These are phyloP conservation scores for Aspergillus nomiae DNA, from an alignment of 2,329 filamentous ascomycete genomes.

Conservation along the genomic window DNA sequence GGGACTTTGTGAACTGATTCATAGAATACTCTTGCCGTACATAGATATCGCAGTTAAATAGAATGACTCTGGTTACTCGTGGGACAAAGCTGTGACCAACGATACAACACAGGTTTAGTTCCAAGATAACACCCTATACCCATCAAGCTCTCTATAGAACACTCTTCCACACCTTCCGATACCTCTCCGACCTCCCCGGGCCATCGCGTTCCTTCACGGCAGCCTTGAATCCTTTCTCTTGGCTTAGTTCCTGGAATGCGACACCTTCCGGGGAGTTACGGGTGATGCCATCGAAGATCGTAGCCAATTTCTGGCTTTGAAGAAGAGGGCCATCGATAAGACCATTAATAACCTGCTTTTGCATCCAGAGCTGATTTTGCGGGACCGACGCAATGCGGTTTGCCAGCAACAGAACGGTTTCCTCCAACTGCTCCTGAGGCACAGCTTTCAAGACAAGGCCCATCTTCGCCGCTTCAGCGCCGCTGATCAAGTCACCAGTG, in stretches of 20 bases:
- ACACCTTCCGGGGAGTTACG: constrained; percentile 11
- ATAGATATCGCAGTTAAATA: neutral
- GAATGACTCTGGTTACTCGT: neutral
- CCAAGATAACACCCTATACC: too few relatives aligned
- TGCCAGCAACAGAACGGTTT: constrained; percentile 2
- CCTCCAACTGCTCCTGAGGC: constrained; percentile 7
- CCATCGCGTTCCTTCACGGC: constrained; percentile 2
- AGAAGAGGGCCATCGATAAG: constrained; percentile 3
- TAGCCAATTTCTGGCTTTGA: constrained; percentile 1
- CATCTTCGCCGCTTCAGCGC: constrained; percentile 7
- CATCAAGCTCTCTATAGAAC: neutral
- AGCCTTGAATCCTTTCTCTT: constrained; percentile 7
- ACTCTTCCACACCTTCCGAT: constrained; percentile 11
- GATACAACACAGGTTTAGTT: neutral
- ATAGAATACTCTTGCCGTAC: neutral
- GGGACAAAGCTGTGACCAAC: neutral
- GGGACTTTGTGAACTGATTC: neutral
- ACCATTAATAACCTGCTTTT: constrained; percentile 11
- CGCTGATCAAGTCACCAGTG: constrained; percentile 13
- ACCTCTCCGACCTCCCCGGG: constrained; percentile 1
- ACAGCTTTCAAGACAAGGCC: constrained; percentile 14
- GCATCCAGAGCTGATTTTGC: constrained; percentile 14
- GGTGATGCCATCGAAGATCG: constrained; percentile 11
- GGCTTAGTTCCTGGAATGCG: constrained; percentile 4
- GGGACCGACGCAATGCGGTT: constrained; percentile 9